phyloP scores from a whole-genome alignment of 2,329 filamentous ascomycete genomes.

The Blastomyces gilchristii region DNA sequence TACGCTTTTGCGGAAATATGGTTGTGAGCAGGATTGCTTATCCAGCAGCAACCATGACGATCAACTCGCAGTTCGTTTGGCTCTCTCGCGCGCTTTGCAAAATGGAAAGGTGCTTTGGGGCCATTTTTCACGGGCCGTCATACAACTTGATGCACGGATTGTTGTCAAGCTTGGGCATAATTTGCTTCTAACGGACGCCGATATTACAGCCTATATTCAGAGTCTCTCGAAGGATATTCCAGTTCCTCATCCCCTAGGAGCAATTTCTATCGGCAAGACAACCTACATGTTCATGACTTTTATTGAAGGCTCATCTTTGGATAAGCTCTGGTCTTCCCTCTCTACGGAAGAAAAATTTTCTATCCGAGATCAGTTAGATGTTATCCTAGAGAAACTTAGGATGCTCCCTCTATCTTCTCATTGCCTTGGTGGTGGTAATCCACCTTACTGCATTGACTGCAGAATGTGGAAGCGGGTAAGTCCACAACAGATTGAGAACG shows the following conservation, averaged over 20 bases:
- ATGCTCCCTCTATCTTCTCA: slow-evolving; percentile 4
- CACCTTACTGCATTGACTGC: slow-evolving; percentile 11
- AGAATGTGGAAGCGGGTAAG: slow-evolving; percentile 12
- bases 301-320: slow-evolving; percentile 6
- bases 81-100: slow-evolving; percentile 5
- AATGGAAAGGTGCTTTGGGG: slow-evolving; percentile 8
- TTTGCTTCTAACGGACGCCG: slow-evolving; percentile 5
- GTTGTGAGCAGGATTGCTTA: too few species aligned
- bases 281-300: slow-evolving; percentile 8
- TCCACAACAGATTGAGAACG: slow-evolving; percentile 17
- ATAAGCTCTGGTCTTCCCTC: slow-evolving; percentile 11
- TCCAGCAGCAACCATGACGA: too few species aligned
- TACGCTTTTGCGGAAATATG: not conserved
- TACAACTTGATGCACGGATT: slow-evolving; percentile 8
- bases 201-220: slow-evolving; percentile 8
- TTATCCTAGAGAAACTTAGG: slow-evolving; percentile 10
- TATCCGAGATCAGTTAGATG: slow-evolving; percentile 8
- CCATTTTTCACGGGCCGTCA: slow-evolving; percentile 9
- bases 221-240: slow-evolving; percentile 7
- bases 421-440: slow-evolving; percentile 11
- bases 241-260: slow-evolving; percentile 6
- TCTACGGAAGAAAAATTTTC: slow-evolving; percentile 3
- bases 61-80: too few species aligned
- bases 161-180: slow-evolving; percentile 11
- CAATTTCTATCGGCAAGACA: slow-evolving; percentile 3